Base-by-base conservation (phyloP, 2,329 filamentous ascomycete species). In the Alternaria solani region DNA sequence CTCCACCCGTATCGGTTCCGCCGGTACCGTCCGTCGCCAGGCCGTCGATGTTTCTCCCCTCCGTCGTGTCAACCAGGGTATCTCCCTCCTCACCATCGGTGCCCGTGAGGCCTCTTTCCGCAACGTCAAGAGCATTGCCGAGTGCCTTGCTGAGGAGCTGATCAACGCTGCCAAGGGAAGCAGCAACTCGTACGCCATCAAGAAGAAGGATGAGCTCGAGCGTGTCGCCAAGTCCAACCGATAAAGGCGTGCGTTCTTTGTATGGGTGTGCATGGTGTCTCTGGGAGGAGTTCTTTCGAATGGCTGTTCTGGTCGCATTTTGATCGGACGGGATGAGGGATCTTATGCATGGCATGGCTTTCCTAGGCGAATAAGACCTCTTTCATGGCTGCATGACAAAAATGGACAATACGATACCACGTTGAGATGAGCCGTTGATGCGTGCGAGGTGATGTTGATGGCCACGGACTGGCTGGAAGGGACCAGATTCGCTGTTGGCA, bases 171-270 rank as follows among this genome's bases (percentile, higher is more conserved):
- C 96, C 84, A 99, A 99, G 93, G 95, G 95, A 81, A 96, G 91
- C 90, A 96, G 92, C 87, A 99, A 99, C 93, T 97, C 94, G 76
- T 99, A 98, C 84, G 95, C 96, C 80, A 99, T 99, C 91, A 99
- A 99, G 93, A 99, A 99, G 93, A 99, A 99, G 94, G 95, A 99
- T 85, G 96, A 99, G 91, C 86, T 99, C 87, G 95, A 99, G 91
- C 95, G 95, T 95, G 95, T 99, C 79, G 95, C 95, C 86, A 99
- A 99, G 93, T 93, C 89, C 89, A 99, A 99, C 91, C 92, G 95
- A 91, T 99, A 98, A 94, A 94, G 64, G 66, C 49, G 59, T 72
- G 67, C 62, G 49, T 54, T 57, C 55, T 62, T 54, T 63, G 62
- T 65, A 62, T 67, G 58, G 66, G 65, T 70, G 67, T 65, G 66